phyloP scores from a whole-genome alignment of 129 eudicot genomes.

The Tagetes erecta region DNA sequence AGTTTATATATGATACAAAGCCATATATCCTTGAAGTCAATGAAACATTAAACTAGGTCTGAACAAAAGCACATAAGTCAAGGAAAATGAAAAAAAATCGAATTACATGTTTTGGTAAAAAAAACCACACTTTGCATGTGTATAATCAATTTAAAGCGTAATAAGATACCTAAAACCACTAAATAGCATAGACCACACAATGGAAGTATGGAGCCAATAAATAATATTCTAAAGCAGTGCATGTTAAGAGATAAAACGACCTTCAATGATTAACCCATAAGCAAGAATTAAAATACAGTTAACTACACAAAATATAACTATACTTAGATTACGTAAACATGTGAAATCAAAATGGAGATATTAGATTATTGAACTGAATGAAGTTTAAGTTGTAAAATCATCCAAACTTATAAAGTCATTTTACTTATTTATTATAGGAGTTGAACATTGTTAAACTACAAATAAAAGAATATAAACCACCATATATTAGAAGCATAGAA shows the following conservation, averaged over 20 bases:
- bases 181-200: background rate
- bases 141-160: too few relatives aligned
- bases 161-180: background rate
- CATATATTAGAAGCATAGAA: background rate
- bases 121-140: background rate
- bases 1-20: too few relatives aligned
- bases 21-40: too few relatives aligned
- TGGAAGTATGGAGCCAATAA: background rate
- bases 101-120: too few relatives aligned
- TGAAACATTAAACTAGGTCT: too few relatives aligned
- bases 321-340: background rate
- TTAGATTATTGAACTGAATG: background rate
- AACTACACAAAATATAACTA: background rate
- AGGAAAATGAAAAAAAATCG: too few relatives aligned
- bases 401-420: background rate
- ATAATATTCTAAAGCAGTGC: background rate
- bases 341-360: background rate
- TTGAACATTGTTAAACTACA: background rate
- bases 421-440: background rate
- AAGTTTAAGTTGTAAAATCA: slow-evolving; percentile 4
- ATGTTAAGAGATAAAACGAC: background rate
- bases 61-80: too few relatives aligned
- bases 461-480: background rate
- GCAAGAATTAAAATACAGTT: background rate
- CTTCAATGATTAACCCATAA: slow-evolving; percentile 3